Conservation (phyloP, 495 filamentous ascomycete genomes). For the Daldinia vernicosa region DNA sequence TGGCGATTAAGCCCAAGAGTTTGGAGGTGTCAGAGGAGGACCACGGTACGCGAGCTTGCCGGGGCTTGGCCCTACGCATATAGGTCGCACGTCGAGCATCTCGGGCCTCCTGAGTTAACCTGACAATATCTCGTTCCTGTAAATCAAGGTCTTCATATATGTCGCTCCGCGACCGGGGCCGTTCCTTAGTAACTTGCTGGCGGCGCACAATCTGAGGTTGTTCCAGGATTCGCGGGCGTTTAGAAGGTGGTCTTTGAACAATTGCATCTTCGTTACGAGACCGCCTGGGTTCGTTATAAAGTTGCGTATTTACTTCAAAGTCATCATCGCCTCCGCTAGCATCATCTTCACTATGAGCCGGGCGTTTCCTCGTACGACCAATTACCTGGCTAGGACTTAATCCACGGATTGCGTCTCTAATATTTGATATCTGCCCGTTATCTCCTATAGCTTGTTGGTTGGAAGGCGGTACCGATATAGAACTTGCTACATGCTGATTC, state of each 20-base stretch:
- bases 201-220: not conserved
- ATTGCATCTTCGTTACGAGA: not conserved
- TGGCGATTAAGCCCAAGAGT: slow-evolving; percentile 58
- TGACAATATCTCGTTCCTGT: slow-evolving; percentile 33
- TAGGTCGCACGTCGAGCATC: slow-evolving; percentile 27
- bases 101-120: slow-evolving; percentile 37
- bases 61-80: slow-evolving; percentile 16
- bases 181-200: not conserved
- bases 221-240: slow-evolving; percentile 12
- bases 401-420: slow-evolving; percentile 36
- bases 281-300: slow-evolving; percentile 25
- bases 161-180: slow-evolving; percentile 1
- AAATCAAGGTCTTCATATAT: slow-evolving; percentile 24
- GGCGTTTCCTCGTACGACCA: slow-evolving; percentile 17
- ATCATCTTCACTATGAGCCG: not conserved
- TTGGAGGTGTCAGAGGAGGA: slow-evolving; percentile 54
- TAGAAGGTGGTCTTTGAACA: slow-evolving; percentile 1
- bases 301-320: slow-evolving; percentile 45
- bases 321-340: slow-evolving; percentile 32
- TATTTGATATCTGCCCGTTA: slow-evolving; percentile 17
- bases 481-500: not conserved
- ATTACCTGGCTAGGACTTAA: slow-evolving; percentile 33
- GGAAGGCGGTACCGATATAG: not conserved
- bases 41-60: slow-evolving; percentile 60
- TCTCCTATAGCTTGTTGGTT: slow-evolving; percentile 18